phyloP scores from a whole-genome alignment of 352 stramenopile species.

The Globisporangium paroecandrum region DNA sequence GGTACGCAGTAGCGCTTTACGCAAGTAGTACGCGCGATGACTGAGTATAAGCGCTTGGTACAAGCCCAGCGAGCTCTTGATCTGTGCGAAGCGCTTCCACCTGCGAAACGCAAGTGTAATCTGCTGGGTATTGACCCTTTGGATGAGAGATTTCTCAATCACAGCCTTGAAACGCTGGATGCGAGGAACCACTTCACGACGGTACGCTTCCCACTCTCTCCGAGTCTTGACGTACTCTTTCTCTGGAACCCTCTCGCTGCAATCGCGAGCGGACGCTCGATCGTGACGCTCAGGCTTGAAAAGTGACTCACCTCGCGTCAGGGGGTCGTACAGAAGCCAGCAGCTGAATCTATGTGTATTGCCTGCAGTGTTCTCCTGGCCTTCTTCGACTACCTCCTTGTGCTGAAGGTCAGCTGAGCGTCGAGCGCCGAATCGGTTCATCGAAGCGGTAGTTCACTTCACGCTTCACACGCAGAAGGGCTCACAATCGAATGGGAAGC shows the following conservation, averaged over 20 bases:
- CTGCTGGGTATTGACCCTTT: neutral
- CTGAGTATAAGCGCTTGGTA: constrained; percentile 2
- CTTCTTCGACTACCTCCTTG: neutral
- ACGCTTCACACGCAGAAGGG: neutral
- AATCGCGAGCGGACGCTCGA: neutral
- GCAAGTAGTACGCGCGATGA: constrained; percentile 6
- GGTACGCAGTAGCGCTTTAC: constrained; percentile 7
- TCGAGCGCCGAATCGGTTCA: neutral
- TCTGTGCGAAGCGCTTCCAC: constrained; percentile 2
- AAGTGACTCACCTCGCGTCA: neutral
- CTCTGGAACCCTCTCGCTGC: neutral
- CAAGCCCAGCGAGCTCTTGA: neutral
- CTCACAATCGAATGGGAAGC: neutral
- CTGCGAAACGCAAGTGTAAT: neutral
- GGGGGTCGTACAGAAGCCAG: neutral
- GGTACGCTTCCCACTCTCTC: constrained; percentile 1
- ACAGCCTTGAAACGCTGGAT: neutral
- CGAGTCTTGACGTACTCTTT: neutral
- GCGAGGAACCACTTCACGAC: neutral
- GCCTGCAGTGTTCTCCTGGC: neutral
- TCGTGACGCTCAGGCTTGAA: neutral
- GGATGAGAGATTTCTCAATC: constrained; percentile 4
- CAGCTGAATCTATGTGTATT: neutral
- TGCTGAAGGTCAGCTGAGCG: neutral
- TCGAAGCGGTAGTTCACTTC: neutral